Base-by-base conservation (phyloP, 371 early-diverging fungal species). In the Apophysomyces trapeziformis region DNA sequence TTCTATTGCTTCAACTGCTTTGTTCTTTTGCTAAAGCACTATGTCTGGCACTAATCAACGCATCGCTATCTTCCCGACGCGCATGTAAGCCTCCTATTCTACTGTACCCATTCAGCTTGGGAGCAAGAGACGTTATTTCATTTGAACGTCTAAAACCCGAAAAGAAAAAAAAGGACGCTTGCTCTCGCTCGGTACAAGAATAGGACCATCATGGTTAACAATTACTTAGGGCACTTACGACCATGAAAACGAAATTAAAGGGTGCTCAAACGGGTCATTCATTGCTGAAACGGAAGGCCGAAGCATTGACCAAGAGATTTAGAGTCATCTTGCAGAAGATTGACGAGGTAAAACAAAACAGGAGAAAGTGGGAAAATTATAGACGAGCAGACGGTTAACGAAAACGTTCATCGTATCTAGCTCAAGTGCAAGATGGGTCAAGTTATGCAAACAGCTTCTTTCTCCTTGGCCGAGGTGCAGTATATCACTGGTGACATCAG, bases 231-330 rank as follows among this genome's bases (percentile, higher is more conserved):
- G 94, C 95, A 57, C 78, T 95, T 58, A 93, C 93, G 47, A 87
- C 86, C 71, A 95, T 98, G 89, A 97, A 99, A 85, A 83, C 87
- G 32, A 92, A 95, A 67, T 84, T 98, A 46, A 98, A 98, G 82
- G 98, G 97, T 11, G 99, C 99, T n/a, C 94, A 97, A 73, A 99
- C 95, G 12, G 99, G 99, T 35, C 96, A 99, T 77, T 93, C 92
- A 18, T 90, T 99, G 63, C 83, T 97, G 60, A 97, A 97, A 83
- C 85, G 97, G 64, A 97, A 97, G 78, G 91, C 95, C 68, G 99
- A 99, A 80, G 99, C 99, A 0, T 82, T 99, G 62, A 94, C 98
- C 11, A 89, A 93, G 50, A 90, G 97, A 50, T 98, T 98, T 81
- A 83, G 97, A 67, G 90, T 89, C 26, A 96, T 99, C 67, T 88